Evolutionary conservation across 768 basidiomycete genomes (phyloP).

Genomic region (Brasilioporus rufonigricans): DNA sequence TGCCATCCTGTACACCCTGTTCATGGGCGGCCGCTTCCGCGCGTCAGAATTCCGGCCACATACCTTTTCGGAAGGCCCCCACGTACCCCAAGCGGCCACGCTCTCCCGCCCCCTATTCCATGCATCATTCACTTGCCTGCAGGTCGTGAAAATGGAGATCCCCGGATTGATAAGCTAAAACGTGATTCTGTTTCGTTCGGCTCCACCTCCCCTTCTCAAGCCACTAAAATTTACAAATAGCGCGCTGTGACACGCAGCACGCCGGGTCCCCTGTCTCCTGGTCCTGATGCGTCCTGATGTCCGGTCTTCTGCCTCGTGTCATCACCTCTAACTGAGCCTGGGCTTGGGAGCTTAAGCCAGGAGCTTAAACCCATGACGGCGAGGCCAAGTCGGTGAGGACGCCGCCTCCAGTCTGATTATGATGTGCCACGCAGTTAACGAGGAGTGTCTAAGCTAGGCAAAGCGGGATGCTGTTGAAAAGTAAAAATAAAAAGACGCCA

Average conservation of each 20-base stretch:
- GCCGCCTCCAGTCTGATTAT: conserved; percentile 14
- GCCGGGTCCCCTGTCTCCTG: not conserved
- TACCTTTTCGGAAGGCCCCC: conserved; percentile 1
- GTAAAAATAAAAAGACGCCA: not conserved
- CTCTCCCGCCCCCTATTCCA: conserved; percentile 16
- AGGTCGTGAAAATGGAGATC: conserved; percentile 19
- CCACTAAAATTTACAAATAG: not conserved
- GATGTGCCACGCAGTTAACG: conserved; percentile 2
- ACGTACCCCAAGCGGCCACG: conserved; percentile 1
- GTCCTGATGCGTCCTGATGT: not conserved
- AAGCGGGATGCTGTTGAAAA: not conserved
- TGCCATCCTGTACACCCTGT: conserved; percentile 16
- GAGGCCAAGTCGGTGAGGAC: conserved; percentile 20
- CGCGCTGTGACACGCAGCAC: not conserved
- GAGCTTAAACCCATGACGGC: not conserved
- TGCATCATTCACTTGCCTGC: conserved; percentile 8
- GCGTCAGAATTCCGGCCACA: conserved; percentile 5
- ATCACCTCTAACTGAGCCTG: not conserved
- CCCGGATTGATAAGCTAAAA: conserved; percentile 21
- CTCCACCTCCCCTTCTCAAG: not conserved
- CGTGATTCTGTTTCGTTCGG: conserved; percentile 4
- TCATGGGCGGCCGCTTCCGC: conserved; percentile 17
- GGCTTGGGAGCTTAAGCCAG: not conserved
- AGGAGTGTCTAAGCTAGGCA: not conserved
- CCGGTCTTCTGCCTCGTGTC: conserved; percentile 1